Evolutionary conservation across 768 basidiomycete species (phyloP), one percentile per base, ranked within the genome.

Genomic region (Suillus placidus): DNA sequence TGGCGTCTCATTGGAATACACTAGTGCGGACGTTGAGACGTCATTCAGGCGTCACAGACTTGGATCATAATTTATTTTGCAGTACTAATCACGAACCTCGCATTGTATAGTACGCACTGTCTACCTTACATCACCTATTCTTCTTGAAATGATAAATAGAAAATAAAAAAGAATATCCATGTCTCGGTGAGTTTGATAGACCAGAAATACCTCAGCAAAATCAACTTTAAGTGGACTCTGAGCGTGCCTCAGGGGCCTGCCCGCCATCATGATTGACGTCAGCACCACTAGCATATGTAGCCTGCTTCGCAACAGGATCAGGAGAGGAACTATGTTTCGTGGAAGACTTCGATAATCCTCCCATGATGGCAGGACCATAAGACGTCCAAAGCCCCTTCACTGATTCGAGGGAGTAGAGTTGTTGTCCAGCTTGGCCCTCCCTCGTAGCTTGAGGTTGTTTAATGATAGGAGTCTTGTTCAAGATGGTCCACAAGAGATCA

Each of bases 1-100:
- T 58, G 90, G 91, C 1, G 76, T 92, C 34, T 77, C 83, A 9
- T 76, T 96, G 63, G 95, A 98, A 68, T 97, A 91, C 70, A 85
- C 85, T 4, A 76, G 81, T 30, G 80, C 78, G 37, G 95, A 97
- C 67, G 87, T 96, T 6, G 93, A 96, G 74, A 79, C 81, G 10
- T 87, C 89, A 0, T 97, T 95, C 78, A 88, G 85, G 74, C 83
- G 86, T 63, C 90, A 93, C 71, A 77, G 84, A 30, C 73, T 71
- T 42, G 67, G 72, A 74, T 64, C 69, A 65, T 76, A 70, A 65
- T 18, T 9, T 20, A 55, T 26, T 40, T 64, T 64, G 23, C 23
- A 18, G 38, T 10, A 60, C 23, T 60, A 62, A 18, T 49, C 8
- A 58, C 32, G 61, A 61, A 60, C 61, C 45, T 32, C 23, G 18